phyloP scores from a whole-genome alignment of 2,329 filamentous ascomycete genomes.

The Alternaria gaisen region DNA sequence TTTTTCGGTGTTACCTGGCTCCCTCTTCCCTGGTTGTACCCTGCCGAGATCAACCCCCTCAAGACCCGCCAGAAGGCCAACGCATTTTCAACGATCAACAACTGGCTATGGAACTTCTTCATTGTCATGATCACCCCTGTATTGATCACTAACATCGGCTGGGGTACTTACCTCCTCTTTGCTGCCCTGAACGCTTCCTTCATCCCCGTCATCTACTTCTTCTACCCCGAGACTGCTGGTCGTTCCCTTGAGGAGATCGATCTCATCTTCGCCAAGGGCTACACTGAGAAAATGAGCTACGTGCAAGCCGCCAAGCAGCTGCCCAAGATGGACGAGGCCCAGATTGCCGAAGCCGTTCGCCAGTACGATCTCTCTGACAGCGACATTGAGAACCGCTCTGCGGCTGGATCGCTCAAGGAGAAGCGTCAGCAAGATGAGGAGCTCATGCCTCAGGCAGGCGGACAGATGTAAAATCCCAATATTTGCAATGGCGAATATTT shows the following conservation, averaged over 20 bases:
- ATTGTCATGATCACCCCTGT: conserved; percentile 57
- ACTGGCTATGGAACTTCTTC: conserved; percentile 61
- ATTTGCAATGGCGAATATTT: conserved; percentile 6
- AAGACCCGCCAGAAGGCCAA: conserved; percentile 66
- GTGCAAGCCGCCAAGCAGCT: conserved; percentile 50
- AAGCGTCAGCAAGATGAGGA: conserved; percentile 34
- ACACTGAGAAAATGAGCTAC: conserved; percentile 48
- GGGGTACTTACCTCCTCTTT: conserved; percentile 59
- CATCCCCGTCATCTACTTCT: conserved; percentile 63
- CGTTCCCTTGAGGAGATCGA: conserved; percentile 63
- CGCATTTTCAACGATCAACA: conserved; percentile 62
- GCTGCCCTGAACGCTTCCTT: conserved; percentile 62
- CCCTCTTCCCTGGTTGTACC: conserved; percentile 68
- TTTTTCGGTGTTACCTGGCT: conserved; percentile 73
- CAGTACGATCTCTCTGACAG: conserved; percentile 45
- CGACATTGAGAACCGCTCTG: conserved; percentile 46
- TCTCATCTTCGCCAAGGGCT: conserved; percentile 56
- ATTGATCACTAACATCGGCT: conserved; percentile 48
- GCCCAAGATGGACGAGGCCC: conserved; percentile 44
- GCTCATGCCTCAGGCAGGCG: conserved; percentile 27
- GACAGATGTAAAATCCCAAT: conserved; percentile 16
- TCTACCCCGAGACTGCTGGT: conserved; percentile 65
- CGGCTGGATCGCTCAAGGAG: conserved; percentile 33
- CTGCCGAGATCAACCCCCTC: conserved; percentile 63
- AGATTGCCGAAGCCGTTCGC: conserved; percentile 44